Percentiles rank a stretch among this genome's conserved stretches.
phyloP scores from a whole-genome alignment of 805 yeast genomes.

The Myxozyma melibiosi region DNA sequence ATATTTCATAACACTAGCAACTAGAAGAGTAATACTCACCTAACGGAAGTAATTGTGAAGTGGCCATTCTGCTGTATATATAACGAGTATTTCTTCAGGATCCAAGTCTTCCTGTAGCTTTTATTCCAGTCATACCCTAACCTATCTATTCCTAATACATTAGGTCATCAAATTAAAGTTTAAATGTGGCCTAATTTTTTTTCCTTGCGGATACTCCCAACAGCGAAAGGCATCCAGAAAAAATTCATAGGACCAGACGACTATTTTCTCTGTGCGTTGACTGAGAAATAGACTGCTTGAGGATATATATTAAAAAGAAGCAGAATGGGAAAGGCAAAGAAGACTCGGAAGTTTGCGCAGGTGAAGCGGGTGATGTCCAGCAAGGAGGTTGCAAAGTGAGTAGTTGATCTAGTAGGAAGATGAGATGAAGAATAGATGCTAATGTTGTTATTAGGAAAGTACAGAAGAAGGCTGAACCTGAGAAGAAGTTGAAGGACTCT shows the following conservation, averaged over 20 bases:
- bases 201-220: too few species aligned
- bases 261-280: too few species aligned
- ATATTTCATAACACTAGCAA: background rate
- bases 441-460: background rate
- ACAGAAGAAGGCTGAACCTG: conserved; percentile 49
- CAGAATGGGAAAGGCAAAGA: conserved; percentile 92
- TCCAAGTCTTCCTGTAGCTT: too few species aligned
- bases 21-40: conserved; percentile 10
- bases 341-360: conserved; percentile 94
- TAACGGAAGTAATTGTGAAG: conserved; percentile 33
- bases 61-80: conserved; percentile 14
- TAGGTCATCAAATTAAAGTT: too few species aligned
- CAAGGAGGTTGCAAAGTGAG: conserved; percentile 65
- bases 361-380: conserved; percentile 79
- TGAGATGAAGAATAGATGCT: background rate
- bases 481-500: conserved; percentile 59
- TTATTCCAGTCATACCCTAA: too few species aligned
- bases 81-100: background rate
- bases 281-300: background rate
- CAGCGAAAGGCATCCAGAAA: too few species aligned
- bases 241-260: too few species aligned
- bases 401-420: conserved; percentile 30
- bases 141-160: too few species aligned
- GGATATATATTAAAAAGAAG: background rate
- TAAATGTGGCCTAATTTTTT: too few species aligned